Percentiles rank a stretch among this genome's conserved stretches.
Evolutionary conservation across 768 basidiomycete genomes (phyloP).

Genomic region (Rhizopogon roseolus): DNA sequence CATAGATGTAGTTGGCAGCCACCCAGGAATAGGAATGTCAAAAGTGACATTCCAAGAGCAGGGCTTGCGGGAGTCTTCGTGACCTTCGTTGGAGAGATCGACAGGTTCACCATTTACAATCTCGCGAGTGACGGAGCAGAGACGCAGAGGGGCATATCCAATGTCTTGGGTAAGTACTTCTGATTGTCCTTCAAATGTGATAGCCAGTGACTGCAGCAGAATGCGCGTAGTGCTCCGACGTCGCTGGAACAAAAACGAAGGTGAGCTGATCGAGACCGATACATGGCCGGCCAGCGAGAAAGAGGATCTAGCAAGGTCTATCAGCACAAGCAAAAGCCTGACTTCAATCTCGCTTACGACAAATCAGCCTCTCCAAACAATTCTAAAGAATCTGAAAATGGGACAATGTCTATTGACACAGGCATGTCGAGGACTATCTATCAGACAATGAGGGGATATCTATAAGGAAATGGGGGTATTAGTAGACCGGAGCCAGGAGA

Average conservation of each 20-base stretch:
- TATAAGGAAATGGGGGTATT: constrained; percentile 9
- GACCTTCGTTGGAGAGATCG: constrained; percentile 61
- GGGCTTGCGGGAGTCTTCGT: constrained; percentile 49
- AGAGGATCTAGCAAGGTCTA: constrained; percentile 49
- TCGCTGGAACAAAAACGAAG: constrained; percentile 52
- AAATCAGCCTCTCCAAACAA: constrained; percentile 68
- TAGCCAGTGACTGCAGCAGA: constrained; percentile 60
- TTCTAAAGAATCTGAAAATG: constrained; percentile 51
- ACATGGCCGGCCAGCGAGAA: constrained; percentile 88
- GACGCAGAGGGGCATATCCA: constrained; percentile 65
- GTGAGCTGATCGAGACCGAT: constrained; percentile 54
- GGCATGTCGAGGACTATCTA: constrained; percentile 46
- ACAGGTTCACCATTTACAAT: constrained; percentile 44
- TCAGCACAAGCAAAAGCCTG: constrained; percentile 8
- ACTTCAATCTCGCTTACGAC: constrained; percentile 40
- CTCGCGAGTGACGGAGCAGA: constrained; percentile 64
- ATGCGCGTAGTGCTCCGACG: constrained; percentile 42
- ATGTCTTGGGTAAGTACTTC: constrained; percentile 62
- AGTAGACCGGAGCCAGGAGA: constrained; percentile 11
- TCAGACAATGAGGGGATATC: constrained; percentile 8
- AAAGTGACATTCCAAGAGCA: constrained; percentile 75
- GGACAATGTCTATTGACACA: constrained; percentile 59
- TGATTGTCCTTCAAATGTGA: constrained; percentile 85
- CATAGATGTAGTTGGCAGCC: constrained; percentile 66
- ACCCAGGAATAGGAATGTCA: constrained; percentile 82